Evolutionary conservation across 768 basidiomycete genomes (phyloP).

Genomic region (Suillus spraguei): DNA sequence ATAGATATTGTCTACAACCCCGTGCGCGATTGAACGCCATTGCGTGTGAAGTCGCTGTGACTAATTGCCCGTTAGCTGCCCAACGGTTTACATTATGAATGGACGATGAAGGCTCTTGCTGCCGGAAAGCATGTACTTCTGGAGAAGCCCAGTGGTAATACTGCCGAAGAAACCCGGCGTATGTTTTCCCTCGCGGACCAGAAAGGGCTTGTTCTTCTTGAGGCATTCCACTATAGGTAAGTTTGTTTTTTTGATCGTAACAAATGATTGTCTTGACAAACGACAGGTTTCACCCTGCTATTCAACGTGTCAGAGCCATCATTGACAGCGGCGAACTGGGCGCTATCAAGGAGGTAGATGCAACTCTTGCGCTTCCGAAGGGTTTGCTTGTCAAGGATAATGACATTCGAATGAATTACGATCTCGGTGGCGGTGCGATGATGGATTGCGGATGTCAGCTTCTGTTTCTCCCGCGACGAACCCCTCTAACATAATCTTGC

Average conservation of each 20-base stretch:
- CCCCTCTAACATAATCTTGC: constrained; percentile 9
- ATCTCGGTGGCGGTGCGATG: constrained; percentile 56
- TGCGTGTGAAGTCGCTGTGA: neutral
- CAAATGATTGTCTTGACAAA: constrained; percentile 11
- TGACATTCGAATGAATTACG: constrained; percentile 50
- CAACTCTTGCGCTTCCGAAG: constrained; percentile 40
- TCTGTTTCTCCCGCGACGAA: neutral
- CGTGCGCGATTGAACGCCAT: constrained; percentile 31
- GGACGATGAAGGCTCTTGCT: constrained; percentile 63
- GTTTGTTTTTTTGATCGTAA: constrained; percentile 12
- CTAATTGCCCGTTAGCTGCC: constrained; percentile 42
- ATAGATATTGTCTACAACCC: constrained; percentile 63
- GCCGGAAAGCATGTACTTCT: constrained; percentile 67
- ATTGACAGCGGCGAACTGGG: constrained; percentile 59
- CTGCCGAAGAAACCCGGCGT: constrained; percentile 50
- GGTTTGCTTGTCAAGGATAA: constrained; percentile 35
- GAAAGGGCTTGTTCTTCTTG: constrained; percentile 55
- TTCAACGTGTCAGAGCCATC: constrained; percentile 54
- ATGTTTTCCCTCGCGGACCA: constrained; percentile 54
- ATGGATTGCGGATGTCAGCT: constrained; percentile 63
- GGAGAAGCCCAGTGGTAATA: constrained; percentile 60
- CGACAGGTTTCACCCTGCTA: constrained; percentile 61
- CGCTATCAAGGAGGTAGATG: constrained; percentile 44
- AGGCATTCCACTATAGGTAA: constrained; percentile 62
- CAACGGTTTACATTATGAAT: constrained; percentile 64